phyloP scores from a whole-genome alignment of 2,329 filamentous ascomycete species.

The Botrytis tulipae region DNA sequence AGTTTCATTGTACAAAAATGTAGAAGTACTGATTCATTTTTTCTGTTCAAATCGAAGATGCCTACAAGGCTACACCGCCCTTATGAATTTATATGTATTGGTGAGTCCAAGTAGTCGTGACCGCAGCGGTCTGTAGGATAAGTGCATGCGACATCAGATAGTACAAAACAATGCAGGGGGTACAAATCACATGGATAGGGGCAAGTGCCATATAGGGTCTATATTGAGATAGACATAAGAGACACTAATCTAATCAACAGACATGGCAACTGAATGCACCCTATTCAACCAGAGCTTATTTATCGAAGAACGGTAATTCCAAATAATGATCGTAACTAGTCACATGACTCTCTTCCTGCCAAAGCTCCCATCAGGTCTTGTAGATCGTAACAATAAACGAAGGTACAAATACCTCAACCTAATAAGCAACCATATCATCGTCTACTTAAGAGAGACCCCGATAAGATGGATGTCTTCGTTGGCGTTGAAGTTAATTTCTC shows the following conservation, averaged over 20 bases:
- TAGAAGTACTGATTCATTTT: not conserved
- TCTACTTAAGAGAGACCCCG: not conserved
- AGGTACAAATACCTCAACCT: not conserved
- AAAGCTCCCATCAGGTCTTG: not conserved
- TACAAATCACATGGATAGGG: not conserved
- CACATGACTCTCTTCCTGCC: not conserved
- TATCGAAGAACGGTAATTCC: not conserved
- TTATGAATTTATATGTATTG: not conserved
- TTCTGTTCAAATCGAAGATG: not conserved
- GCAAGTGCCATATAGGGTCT: not conserved
- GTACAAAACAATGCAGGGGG: not conserved
- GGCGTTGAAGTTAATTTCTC: slow-evolving; percentile 6
- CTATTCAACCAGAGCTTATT: not conserved
- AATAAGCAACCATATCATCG: not conserved
- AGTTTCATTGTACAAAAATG: not conserved
- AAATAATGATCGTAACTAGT: slow-evolving; percentile 20
- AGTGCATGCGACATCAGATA: not conserved
- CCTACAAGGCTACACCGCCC: not conserved
- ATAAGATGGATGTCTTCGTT: not conserved
- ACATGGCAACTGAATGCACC: not conserved
- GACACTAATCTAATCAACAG: not conserved
- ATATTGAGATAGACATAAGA: not conserved
- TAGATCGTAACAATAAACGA: not conserved
- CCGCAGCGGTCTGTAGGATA: not conserved
- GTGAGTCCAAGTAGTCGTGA: not conserved